Evolutionary conservation across 2,329 filamentous ascomycete genomes (phyloP), one percentile per base, ranked within the genome.

Genomic region (Colletotrichum orbiculare): DNA sequence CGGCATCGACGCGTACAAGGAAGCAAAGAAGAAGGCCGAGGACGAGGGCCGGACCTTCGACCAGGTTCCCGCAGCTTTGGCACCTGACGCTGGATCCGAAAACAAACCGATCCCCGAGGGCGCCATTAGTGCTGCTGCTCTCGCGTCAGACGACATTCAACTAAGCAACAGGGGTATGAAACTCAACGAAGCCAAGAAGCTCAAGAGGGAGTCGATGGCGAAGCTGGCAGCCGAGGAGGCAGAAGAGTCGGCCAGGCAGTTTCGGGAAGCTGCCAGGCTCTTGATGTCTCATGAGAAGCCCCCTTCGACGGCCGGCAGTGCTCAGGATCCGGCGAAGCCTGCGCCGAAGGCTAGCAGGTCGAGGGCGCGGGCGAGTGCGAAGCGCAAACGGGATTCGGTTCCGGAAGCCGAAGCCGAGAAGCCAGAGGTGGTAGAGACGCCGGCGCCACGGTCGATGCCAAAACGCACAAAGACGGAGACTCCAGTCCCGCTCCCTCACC

Each of bases 121-220:
- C 12, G 87, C 87, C 2, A 84, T 89, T 49, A 88, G 85, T 64
- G 78, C 85, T 33, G 85, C 87, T 41, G 80, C 83, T 25, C 71
- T 88, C 48, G 83, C 82, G 38, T 81, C 81, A 12, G 87, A 91
- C 39, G 89, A 92, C 68, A 83, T 87, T 39, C 86, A 87, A 57
- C 82, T 89, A 12, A 88, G 88, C 72, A 91, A 93, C 74, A 85
- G 90, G 55, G 91, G 91, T 8, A 91, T 93, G 88, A 90, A 91
- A 72, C 81, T 93, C 33, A 93, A 93, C 72, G 90, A 92, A 70
- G 89, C 91, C 3, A 93, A 92, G 77, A 92, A 91, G 73, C 78
- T 90, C 10, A 92, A 92, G 77, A 82, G 87, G 59, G 88, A 92
- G 74, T 85, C 87, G 6, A 77, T 89, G 68, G 87, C 85, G 11